phyloP scores from a whole-genome alignment of 1,284 basidiomycete species.

The Malassezia globosa region DNA sequence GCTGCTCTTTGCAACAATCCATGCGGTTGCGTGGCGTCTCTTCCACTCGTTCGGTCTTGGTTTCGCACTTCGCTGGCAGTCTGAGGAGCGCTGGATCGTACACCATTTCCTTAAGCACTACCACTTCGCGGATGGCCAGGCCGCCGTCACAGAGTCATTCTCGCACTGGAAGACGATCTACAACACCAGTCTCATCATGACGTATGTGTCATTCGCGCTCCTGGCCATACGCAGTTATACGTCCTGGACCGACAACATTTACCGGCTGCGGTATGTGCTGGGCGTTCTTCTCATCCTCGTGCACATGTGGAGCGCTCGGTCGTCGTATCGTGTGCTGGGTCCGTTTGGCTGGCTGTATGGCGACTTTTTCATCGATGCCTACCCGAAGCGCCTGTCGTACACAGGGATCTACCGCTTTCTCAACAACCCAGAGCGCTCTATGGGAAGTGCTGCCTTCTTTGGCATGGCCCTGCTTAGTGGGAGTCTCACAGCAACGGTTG shows the following conservation, averaged over 20 bases:
- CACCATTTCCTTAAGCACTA: slow-evolving; percentile 74
- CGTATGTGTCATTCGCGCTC: slow-evolving; percentile 53
- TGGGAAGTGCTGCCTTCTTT: slow-evolving; percentile 90
- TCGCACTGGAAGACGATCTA: slow-evolving; percentile 87
- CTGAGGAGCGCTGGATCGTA: slow-evolving; percentile 75
- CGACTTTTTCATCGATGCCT: slow-evolving; percentile 88
- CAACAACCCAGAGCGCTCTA: slow-evolving; percentile 79
- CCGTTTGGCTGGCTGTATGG: slow-evolving; percentile 46
- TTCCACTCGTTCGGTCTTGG: slow-evolving; percentile 86
- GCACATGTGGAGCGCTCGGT: slow-evolving; percentile 80
- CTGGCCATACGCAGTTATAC: slow-evolving; percentile 37
- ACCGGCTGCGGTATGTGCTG: slow-evolving; percentile 62
- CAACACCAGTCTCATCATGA: slow-evolving; percentile 87
- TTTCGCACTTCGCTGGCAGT: slow-evolving; percentile 68
- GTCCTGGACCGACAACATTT: slow-evolving; percentile 56
- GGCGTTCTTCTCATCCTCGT: slow-evolving; percentile 61
- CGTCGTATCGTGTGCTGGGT: slow-evolving; percentile 83
- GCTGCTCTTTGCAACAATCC: slow-evolving; percentile 62
- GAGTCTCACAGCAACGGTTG: slow-evolving; percentile 67
- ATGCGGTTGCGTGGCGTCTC: slow-evolving; percentile 73
- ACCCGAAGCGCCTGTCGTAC: slow-evolving; percentile 79
- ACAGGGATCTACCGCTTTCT: slow-evolving; percentile 86
- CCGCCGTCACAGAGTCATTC: slow-evolving; percentile 70
- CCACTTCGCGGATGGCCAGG: slow-evolving; percentile 46
- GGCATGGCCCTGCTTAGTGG: slow-evolving; percentile 81